phyloP scores from a whole-genome alignment of 306 rosid genomes.

The Vigna angularis region DNA sequence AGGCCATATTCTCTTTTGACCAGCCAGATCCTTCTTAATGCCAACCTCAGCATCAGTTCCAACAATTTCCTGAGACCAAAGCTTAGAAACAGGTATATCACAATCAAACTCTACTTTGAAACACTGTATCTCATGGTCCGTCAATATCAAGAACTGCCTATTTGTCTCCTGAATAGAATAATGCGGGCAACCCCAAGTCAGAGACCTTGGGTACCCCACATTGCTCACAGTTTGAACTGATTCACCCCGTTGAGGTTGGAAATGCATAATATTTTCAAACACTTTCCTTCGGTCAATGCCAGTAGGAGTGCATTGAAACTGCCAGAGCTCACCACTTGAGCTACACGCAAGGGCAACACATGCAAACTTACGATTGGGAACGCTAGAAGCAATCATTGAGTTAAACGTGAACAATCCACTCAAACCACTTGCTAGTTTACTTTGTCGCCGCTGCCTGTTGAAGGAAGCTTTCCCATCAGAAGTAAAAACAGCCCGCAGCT shows the following conservation, averaged over 20 bases:
- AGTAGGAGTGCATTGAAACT: constrained; percentile 72
- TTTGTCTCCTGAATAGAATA: constrained; percentile 53
- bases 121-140: constrained; percentile 84
- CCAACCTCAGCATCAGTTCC: constrained; percentile 88
- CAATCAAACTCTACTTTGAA: constrained; percentile 63
- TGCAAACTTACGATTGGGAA: constrained; percentile 54
- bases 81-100: constrained; percentile 63
- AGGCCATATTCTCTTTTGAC: constrained; percentile 95
- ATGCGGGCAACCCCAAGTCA: constrained; percentile 75
- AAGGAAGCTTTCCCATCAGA: constrained; percentile 57
- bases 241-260: constrained; percentile 57
- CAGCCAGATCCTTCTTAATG: constrained; percentile 92
- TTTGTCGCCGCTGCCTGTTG: constrained; percentile 49
- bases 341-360: constrained; percentile 81
- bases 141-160: constrained; percentile 69
- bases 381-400: constrained; percentile 77
- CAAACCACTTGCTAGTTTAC: constrained; percentile 48
- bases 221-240: constrained; percentile 54
- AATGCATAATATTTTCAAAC: constrained; percentile 42
- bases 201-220: constrained; percentile 92
- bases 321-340: constrained; percentile 87
- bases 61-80: constrained; percentile 89
- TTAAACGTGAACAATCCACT: constrained; percentile 57
- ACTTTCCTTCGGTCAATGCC: constrained; percentile 69
- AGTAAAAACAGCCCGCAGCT: constrained; percentile 50